Evolutionary conservation across 495 filamentous ascomycete genomes (phyloP), one percentile per base, ranked within the genome.

Genomic region (Neurospora sp.): DNA sequence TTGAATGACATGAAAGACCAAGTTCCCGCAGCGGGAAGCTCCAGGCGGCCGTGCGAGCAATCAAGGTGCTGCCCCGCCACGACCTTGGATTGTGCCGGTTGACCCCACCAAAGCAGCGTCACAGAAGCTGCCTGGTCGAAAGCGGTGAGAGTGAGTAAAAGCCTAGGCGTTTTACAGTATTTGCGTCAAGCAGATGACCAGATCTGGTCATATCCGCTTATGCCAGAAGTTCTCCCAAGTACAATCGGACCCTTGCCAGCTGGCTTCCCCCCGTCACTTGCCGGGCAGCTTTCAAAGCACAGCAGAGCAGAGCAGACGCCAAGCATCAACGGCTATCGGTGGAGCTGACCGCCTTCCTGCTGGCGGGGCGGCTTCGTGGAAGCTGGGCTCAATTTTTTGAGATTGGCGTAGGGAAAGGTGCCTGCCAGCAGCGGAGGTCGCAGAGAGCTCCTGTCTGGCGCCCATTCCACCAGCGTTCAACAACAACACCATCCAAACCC

Each of bases 381-480:
- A 66, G 54, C 54, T 66, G 54, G 73, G 75, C 74, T 78, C 75
- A 81, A 72, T 80, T 80, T 81, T 81, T 80, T 77, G 79, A 76
- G 72, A 70, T 78, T 77, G 73, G 73, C 70, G 76, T 70, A 74
- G 73, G 46, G 71, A 77, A 40, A 76, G 76, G 72, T 76, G 79
- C 74, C 73, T 72, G 74, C 75, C 72, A 72, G 75, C 73, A 70
- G 73, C 72, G 54, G 72, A 80, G 73, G 54, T 66, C 27, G 27
- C 54, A 66, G 31, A 66, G 54, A 66, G 54, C 54, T 66, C 54
- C 54, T 66, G 54, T 66, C 54, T 66, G 27, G 27, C 54, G 27
- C 5, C 27, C 54, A 66, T 66, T 66, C 54, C 54, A 66, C 54
- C 54, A 66, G 27, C 7, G 54, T 66, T 66, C 76, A 44, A 42